A percentile compares a stretch with the other conserved stretches of the same genome.
Evolutionary conservation across 2,329 filamentous ascomycete species (phyloP).

Genomic region (Trichoderma sp.): DNA sequence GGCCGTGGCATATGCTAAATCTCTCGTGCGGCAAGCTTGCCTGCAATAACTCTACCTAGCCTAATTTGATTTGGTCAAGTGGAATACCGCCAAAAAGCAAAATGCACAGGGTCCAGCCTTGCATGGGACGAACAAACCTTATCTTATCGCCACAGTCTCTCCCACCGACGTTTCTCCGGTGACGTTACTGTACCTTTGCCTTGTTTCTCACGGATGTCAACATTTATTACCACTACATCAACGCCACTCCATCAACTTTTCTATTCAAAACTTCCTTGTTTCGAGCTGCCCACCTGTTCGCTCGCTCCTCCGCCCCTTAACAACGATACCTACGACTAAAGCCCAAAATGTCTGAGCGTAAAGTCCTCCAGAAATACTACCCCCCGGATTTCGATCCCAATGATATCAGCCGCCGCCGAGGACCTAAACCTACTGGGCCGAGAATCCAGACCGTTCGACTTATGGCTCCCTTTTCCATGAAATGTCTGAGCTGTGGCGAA

Average conservation of each 20-base stretch:
- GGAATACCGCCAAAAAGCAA: no score
- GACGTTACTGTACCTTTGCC: constrained; percentile 8
- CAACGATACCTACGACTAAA: neutral
- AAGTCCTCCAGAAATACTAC: constrained; percentile 67
- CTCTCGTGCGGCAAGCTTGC: no score
- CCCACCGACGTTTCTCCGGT: neutral
- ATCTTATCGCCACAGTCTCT: constrained; percentile 17
- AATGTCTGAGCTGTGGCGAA: constrained; percentile 55
- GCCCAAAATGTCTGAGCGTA: constrained; percentile 75
- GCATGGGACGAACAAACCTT: constrained; percentile 17
- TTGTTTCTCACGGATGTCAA: neutral
- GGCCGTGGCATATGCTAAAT: no score
- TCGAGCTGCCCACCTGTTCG: neutral
- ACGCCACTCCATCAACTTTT: neutral
- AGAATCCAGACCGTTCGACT: constrained; percentile 83
- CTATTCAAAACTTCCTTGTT: neutral
- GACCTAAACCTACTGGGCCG: constrained; percentile 68
- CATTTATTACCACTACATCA: constrained; percentile 1
- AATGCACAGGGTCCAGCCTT: constrained; percentile 21
- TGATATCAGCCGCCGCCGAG: constrained; percentile 68
- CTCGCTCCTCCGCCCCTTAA: no score
- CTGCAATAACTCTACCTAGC: no score
- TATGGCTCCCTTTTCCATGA: constrained; percentile 56
- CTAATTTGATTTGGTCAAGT: no score
- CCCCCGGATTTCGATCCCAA: constrained; percentile 87